Evolutionary conservation across 148 eudicot species (phyloP), one percentile per base, ranked within the genome.

Genomic region (Camellia japonica): DNA sequence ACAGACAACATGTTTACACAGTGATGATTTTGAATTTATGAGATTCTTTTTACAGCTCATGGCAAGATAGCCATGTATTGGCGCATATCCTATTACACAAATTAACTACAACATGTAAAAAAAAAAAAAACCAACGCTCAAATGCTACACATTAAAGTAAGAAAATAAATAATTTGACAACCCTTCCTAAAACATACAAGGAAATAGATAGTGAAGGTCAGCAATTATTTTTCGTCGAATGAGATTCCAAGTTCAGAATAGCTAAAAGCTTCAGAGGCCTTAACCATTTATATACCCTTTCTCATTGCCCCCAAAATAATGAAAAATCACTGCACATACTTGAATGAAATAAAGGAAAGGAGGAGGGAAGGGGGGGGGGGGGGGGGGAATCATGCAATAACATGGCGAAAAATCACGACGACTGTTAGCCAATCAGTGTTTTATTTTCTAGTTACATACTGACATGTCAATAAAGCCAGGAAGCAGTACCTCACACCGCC

Each of bases 401-500:
- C 1, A 6, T 7, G 9, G 38, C 43, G 12, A 18, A 66, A 58
- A 78, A 67, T 11, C 41, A 64, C 49, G 8, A 51, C 3, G 3
- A 63, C 3, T 47, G 23, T 19, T 70, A 79, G 20, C 61, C 23
- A 66, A 70, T 1, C n/a, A 3, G 46, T 46, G 23, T 16, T 70
- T 70, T 43, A 7, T 16, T 70, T 30, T 73, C 38, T 43, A 44
- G 15, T 16, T 38, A 61, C 8, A 68, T 58, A 71, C 18, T 41
- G 19, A 7, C 51, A 38, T 43, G 52, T 56, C 42, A 70, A 69
- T 30, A 23, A 18, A 61, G 43, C 78, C 8, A 73, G n/a, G 41
- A 76, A 56, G 46, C 20, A 61, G 81, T 92, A 96, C 99, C 99
- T 96, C 69, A 90, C 97, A 82, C 99, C 99, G 5, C 95, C 99